phyloP scores from a whole-genome alignment of 495 filamentous ascomycete species.

The Penicillium subrubescens region DNA sequence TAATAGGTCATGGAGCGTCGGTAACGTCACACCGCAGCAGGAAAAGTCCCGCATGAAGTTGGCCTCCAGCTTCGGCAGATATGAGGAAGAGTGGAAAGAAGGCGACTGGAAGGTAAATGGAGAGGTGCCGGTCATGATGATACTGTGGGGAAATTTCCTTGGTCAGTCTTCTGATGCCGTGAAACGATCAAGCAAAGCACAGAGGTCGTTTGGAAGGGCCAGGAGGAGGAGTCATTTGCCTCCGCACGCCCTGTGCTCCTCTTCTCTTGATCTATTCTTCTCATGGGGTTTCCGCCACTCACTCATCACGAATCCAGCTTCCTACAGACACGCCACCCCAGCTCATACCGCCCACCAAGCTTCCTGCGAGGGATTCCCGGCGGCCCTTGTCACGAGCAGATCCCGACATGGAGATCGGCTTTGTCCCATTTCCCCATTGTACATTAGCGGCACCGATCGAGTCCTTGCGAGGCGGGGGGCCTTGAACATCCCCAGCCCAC shows the following conservation, averaged over 20 bases:
- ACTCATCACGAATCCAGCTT: slow-evolving; percentile 98
- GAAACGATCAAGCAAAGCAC: slow-evolving; percentile 21
- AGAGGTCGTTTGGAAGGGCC: neutral
- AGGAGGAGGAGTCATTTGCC: neutral
- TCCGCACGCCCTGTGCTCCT: neutral
- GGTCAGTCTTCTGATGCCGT: slow-evolving; percentile 33
- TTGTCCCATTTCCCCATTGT: slow-evolving; percentile 72
- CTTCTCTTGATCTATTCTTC: slow-evolving; percentile 2
- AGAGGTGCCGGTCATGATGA: slow-evolving; percentile 95
- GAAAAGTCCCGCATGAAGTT: slow-evolving; percentile 95
- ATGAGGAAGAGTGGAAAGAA: slow-evolving; percentile 95
- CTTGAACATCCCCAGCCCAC: slow-evolving; percentile 61
- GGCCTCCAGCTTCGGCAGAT: slow-evolving; percentile 95
- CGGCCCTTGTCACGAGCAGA: slow-evolving; percentile 74
- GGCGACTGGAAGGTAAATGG: slow-evolving; percentile 89
- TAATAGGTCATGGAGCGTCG: slow-evolving; percentile 89
- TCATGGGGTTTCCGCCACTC: slow-evolving; percentile 50
- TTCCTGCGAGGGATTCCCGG: slow-evolving; percentile 83
- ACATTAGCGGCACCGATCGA: slow-evolving; percentile 62
- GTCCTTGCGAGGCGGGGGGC: slow-evolving; percentile 63
- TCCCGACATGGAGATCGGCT: slow-evolving; percentile 82
- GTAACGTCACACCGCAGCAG: slow-evolving; percentile 85
- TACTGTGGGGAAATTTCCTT: slow-evolving; percentile 54
- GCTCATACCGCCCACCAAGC: slow-evolving; percentile 91
- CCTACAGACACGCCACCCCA: slow-evolving; percentile 96